A percentile compares a stretch with the other conserved stretches of the same genome.
These are phyloP conservation scores for Globisporangium radiosum DNA, from an alignment of 352 stramenopile genomes.

Conservation along the genomic window DNA sequence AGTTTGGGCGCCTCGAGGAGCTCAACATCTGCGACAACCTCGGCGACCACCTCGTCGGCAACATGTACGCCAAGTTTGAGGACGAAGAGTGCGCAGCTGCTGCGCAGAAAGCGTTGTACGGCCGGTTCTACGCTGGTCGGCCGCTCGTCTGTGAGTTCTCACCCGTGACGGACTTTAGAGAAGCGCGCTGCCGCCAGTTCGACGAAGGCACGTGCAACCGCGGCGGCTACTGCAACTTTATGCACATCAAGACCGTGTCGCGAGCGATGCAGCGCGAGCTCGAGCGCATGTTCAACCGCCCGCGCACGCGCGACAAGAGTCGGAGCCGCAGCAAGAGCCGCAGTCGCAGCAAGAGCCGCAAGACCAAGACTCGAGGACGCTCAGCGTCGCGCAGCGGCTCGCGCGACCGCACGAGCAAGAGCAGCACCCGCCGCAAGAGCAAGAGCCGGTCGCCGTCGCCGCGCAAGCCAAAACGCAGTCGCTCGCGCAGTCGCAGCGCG, in stretches of 20 bases:
- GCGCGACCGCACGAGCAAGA: conserved; percentile 32
- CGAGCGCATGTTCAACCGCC: conserved; percentile 80
- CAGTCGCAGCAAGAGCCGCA: conserved; percentile 41
- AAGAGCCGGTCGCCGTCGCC: conserved; percentile 37
- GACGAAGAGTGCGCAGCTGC: conserved; percentile 98
- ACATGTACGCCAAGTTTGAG: conserved; percentile 99
- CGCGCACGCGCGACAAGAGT: conserved; percentile 28
- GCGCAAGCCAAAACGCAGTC: conserved; percentile 31
- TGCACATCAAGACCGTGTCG: conserved; percentile 95
- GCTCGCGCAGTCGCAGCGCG: conserved; percentile 44
- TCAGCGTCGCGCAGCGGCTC: conserved; percentile 36
- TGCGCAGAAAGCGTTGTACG: conserved; percentile 94
- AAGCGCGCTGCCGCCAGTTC: conserved; percentile 97
- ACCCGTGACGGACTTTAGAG: conserved; percentile 97
- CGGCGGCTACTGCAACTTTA: conserved; percentile 99
- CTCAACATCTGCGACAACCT: conserved; percentile 99
- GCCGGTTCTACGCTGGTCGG: conserved; percentile 95
- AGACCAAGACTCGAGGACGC: conserved; percentile 16
- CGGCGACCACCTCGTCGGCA: conserved; percentile 99
- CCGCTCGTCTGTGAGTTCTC: conserved; percentile 97
- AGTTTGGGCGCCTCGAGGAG: conserved; percentile 98
- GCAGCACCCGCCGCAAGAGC: conserved; percentile 25
- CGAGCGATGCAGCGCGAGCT: conserved; percentile 81
- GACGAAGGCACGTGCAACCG: conserved; percentile 96
- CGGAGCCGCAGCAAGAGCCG: conserved; percentile 39